Percentiles rank a stretch among this genome's conserved stretches.
phyloP scores from a whole-genome alignment of 2,329 filamentous ascomycete genomes.

The Claviceps africana region DNA sequence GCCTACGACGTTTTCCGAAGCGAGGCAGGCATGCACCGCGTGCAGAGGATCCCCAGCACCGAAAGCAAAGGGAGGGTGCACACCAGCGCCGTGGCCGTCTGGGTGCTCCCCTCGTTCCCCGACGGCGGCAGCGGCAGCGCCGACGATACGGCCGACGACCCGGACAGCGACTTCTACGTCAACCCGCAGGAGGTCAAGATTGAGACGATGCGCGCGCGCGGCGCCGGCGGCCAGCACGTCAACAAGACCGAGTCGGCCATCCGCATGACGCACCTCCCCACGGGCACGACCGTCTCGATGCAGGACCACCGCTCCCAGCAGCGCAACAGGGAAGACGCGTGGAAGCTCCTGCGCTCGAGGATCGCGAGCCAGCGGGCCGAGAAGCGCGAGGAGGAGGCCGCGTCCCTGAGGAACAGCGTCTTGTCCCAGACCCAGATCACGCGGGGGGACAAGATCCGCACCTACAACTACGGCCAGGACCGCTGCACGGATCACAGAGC shows the following conservation, averaged over 20 bases:
- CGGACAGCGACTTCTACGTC: conserved; percentile 82
- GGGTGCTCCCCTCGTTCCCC: conserved; percentile 78
- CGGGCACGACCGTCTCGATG: conserved; percentile 75
- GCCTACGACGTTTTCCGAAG: conserved; percentile 71
- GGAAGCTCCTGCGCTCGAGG: conserved; percentile 69
- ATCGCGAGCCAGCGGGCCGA: conserved; percentile 70
- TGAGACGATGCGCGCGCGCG: conserved; percentile 84
- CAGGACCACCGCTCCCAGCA: conserved; percentile 87
- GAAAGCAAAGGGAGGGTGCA: conserved; percentile 86
- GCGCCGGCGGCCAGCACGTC: conserved; percentile 92
- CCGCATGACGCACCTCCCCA: conserved; percentile 79
- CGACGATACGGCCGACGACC: conserved; percentile 56
- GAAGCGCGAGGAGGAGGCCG: conserved; percentile 67
- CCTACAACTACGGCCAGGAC: conserved; percentile 67
- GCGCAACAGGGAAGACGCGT: conserved; percentile 76
- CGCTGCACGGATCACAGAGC: conserved; percentile 82
- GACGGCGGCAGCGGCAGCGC: conserved; percentile 25
- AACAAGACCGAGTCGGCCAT: conserved; percentile 97
- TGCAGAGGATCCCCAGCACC: conserved; percentile 84
- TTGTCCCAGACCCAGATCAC: conserved; percentile 72
- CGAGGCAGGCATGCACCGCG: conserved; percentile 88
- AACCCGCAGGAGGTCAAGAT: conserved; percentile 66
- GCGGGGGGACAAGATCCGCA: conserved; percentile 83
- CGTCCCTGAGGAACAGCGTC: conserved; percentile 60
- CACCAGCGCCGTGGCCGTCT: conserved; percentile 81